Evolutionary conservation across 768 basidiomycete genomes (phyloP).

Genomic region (Serendipita indica): DNA sequence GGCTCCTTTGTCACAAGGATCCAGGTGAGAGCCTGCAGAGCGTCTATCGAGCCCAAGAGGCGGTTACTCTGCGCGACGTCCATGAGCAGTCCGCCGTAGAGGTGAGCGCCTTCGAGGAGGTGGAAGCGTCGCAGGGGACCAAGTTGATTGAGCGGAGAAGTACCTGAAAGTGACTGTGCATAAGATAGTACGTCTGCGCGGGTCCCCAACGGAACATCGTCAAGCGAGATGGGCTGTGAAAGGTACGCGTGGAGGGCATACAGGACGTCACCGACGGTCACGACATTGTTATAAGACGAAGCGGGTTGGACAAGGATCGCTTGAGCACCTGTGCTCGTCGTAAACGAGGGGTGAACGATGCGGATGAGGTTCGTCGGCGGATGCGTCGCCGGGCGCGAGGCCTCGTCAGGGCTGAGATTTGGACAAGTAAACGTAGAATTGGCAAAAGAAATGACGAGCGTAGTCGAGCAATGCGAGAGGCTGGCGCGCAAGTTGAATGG

Average conservation of each 20-base stretch:
- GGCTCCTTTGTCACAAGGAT: background rate
- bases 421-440: background rate
- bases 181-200: slow-evolving; percentile 1
- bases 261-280: background rate
- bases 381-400: background rate
- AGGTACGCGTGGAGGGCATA: background rate
- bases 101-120: background rate
- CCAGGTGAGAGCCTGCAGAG: background rate
- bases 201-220: background rate
- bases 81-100: background rate
- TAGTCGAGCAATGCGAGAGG: background rate
- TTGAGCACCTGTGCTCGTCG: too few relatives aligned
- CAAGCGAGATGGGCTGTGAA: background rate
- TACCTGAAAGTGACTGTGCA: background rate
- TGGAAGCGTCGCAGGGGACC: background rate
- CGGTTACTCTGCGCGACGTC: background rate
- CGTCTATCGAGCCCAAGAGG: background rate
- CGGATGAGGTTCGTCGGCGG: background rate
- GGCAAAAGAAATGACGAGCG: background rate
- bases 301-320: background rate
- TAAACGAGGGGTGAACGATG: background rate
- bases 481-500: background rate
- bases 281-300: background rate
- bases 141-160: background rate
- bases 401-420: background rate